phyloP scores from a whole-genome alignment of 2,329 filamentous ascomycete species.

The Cyphellophora europaea region DNA sequence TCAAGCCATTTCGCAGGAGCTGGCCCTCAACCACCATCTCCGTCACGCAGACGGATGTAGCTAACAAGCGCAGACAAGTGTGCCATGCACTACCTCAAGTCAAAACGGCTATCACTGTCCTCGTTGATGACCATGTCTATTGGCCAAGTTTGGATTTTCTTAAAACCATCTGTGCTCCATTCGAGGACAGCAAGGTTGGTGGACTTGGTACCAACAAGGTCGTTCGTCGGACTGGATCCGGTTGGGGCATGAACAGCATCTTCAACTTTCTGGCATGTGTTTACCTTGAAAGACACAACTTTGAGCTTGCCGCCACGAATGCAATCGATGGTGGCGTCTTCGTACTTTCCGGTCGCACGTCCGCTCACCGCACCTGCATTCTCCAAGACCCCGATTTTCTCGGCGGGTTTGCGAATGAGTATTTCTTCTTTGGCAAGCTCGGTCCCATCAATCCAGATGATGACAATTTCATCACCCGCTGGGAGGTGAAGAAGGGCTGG shows the following conservation, averaged over 20 bases:
- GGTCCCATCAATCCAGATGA: conserved; percentile 47
- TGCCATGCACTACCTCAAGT: conserved; percentile 29
- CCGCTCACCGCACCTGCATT: conserved; percentile 41
- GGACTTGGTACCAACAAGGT: conserved; percentile 50
- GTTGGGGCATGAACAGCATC: conserved; percentile 19
- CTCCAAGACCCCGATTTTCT: conserved; percentile 36
- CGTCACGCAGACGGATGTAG: conserved; percentile 23
- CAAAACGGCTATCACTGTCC: conserved; percentile 33
- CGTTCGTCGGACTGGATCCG: conserved; percentile 30
- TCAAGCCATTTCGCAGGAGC: conserved; percentile 1
- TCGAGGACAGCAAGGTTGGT: conserved; percentile 39
- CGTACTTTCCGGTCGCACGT: conserved; percentile 49
- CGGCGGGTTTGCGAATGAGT: conserved; percentile 38
- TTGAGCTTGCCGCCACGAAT: conserved; percentile 48
- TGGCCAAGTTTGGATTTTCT: conserved; percentile 37
- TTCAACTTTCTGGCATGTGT: conserved; percentile 49
- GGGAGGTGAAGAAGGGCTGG: conserved; percentile 41
- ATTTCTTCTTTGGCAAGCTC: conserved; percentile 36
- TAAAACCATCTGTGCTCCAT: conserved; percentile 30
- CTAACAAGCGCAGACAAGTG: conserved; percentile 44
- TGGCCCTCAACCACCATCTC: conserved; percentile 11
- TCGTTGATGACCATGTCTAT: conserved; percentile 46
- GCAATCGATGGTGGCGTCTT: conserved; percentile 51
- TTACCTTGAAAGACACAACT: conserved; percentile 56
- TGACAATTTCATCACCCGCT: conserved; percentile 54